Evolutionary conservation across 2,329 filamentous ascomycete species (phyloP).

Genomic region (Chaetomiaceae sp.): DNA sequence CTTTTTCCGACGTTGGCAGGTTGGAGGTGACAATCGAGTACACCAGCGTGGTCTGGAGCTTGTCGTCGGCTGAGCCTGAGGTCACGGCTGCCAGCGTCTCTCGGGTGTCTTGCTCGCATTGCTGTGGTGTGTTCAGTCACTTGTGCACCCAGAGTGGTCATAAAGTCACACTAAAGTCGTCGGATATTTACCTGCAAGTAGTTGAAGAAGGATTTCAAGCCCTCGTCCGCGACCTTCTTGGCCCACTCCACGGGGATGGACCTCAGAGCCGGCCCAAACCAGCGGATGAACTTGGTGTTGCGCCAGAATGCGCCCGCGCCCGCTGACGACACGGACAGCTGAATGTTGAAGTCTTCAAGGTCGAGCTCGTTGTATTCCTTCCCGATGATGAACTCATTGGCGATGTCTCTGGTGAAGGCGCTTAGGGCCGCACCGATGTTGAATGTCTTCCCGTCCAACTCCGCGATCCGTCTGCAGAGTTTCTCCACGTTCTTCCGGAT

Average conservation of each 20-base stretch:
- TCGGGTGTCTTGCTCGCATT: neutral
- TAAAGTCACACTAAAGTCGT: neutral
- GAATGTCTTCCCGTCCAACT: neutral
- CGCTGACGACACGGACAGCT: conserved; percentile 7
- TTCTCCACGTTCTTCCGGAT: neutral
- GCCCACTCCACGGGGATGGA: conserved; percentile 9
- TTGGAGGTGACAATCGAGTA: neutral
- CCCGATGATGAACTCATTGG: conserved; percentile 14
- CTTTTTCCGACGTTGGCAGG: neutral
- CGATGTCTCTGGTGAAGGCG: conserved; percentile 15
- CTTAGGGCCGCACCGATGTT: conserved; percentile 13
- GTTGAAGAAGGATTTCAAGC: neutral
- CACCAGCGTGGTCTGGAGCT: neutral
- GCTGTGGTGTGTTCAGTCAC: neutral
- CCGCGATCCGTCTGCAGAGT: neutral
- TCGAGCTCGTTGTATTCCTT: conserved; percentile 15
- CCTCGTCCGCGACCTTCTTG: neutral
- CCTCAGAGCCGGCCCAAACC: conserved; percentile 15
- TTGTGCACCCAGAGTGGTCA: neutral
- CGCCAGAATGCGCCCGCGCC: conserved; percentile 16
- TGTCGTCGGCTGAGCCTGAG: neutral
- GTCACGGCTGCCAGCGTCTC: neutral
- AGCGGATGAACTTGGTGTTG: conserved; percentile 18
- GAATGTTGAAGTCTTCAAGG: conserved; percentile 11
- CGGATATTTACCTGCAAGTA: neutral